Base-by-base conservation (phyloP, 2,329 filamentous ascomycete genomes). In the Fusarium sp. region DNA sequence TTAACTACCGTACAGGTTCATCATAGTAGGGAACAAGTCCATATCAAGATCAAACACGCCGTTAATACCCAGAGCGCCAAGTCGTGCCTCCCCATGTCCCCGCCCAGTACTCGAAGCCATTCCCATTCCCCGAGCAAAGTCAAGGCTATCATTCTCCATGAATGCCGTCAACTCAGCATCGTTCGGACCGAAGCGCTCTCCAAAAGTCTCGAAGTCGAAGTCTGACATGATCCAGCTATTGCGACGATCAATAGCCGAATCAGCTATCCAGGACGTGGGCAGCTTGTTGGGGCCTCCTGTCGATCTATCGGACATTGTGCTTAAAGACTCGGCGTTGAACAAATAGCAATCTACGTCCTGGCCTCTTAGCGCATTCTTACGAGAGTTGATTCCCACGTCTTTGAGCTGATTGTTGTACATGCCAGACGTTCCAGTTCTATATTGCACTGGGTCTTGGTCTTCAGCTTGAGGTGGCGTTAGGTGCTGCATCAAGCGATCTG, bases 201-300 rank as follows among this genome's bases (percentile, higher is more conserved):
- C 71, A 3, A 69, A 33, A 3, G 69, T 58, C 37, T 74, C 69
- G 35, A 74, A 74, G 32, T 67, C 65, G 18, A 74, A 71, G 49
- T 74, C 72, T 11, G 70, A 61, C 72, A 74, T 72, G 28, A 69
- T 46, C 66, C 69, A 74, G 15, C 52, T 58, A 25, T 56, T 57
- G 18, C 33, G 56, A 60, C 35, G 37, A 40, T 61, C 66, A 25
- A 35, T n/a, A n/a, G n/a, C n/a, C n/a, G 54, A 43, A 7, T 46
- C 42, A 2, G 23, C 37, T 11, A 52, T 44, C 66, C 63, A 66
- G 21, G 62, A 53, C 19, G 40, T 8, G 12, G 46, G 9, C 4
- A 35, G 8, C 38, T 57, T 60, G 19, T n/a, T 32, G 5, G 12
- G 7, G 3, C 11, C 50, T 33, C 6, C 32, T 23, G 21, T 8